phyloP scores from a whole-genome alignment of 805 yeast species.

The Kluyveromyces aestuarii region DNA sequence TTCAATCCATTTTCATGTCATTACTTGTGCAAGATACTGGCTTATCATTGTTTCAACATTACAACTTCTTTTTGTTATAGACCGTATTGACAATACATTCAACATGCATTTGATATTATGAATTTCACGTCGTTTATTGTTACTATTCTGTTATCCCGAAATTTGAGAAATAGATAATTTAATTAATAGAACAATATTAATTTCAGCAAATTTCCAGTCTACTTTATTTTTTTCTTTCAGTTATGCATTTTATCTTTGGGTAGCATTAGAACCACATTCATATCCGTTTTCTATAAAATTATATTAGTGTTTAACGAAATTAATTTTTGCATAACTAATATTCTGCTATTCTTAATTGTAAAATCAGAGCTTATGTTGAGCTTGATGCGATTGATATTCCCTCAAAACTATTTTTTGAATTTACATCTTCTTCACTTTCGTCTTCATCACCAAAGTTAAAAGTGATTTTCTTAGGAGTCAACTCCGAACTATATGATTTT shows the following conservation, averaged over 20 bases:
- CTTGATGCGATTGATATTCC: too few relatives aligned
- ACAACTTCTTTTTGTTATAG: neutral
- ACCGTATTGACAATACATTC: neutral
- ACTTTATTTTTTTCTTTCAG: neutral
- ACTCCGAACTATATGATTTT: neutral
- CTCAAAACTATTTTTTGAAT: too few relatives aligned
- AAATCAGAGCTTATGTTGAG: too few relatives aligned
- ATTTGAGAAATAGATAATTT: neutral
- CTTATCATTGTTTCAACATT: slow-evolving; percentile 9
- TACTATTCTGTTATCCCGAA: neutral
- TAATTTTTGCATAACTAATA: too few relatives aligned
- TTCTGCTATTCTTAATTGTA: neutral
- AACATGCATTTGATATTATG: neutral
- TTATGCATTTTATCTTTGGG: too few relatives aligned
- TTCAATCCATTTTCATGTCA: neutral
- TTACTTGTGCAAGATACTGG: slow-evolving; percentile 7
- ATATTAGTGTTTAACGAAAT: too few relatives aligned
- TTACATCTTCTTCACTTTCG: neutral
- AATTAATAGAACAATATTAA: neutral
- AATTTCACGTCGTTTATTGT: neutral
- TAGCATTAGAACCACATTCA: too few relatives aligned
- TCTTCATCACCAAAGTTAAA: neutral
- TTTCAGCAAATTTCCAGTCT: neutral
- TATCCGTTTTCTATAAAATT: too few relatives aligned
- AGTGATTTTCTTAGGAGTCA: neutral